phyloP scores from a whole-genome alignment of 1,139 yeast genomes.

The Saccharomyces hybrid region DNA sequence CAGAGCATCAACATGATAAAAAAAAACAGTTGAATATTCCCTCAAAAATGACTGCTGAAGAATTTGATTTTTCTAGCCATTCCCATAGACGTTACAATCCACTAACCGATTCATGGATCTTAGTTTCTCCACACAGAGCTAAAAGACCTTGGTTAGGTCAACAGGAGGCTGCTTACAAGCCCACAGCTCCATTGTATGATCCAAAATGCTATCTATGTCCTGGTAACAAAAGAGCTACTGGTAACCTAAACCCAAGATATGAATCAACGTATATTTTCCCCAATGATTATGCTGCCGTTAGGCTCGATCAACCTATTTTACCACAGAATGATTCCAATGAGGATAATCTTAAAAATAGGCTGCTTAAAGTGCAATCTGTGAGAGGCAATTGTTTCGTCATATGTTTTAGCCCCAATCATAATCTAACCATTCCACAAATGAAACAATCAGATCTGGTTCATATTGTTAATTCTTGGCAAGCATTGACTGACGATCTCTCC shows the following conservation, averaged over 20 bases:
- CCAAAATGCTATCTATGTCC: constrained; percentile 69
- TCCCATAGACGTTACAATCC: constrained; percentile 69
- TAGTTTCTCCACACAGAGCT: constrained; percentile 72
- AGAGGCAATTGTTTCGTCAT: constrained; percentile 65
- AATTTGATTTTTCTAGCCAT: constrained; percentile 47
- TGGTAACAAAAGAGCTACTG: constrained; percentile 59
- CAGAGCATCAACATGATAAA: neutral
- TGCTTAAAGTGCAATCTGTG: constrained; percentile 53
- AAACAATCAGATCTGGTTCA: constrained; percentile 35
- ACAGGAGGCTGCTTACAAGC: constrained; percentile 45
- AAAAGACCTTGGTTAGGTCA: constrained; percentile 82
- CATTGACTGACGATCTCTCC: constrained; percentile 40
- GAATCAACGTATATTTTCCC: constrained; percentile 51
- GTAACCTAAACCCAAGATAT: constrained; percentile 54
- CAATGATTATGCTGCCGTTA: constrained; percentile 69
- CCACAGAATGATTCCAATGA: constrained; percentile 16
- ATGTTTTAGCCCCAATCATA: constrained; percentile 69
- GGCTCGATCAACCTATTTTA: constrained; percentile 48
- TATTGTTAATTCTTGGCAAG: constrained; percentile 57
- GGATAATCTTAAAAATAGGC: constrained; percentile 35
- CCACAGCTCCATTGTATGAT: constrained; percentile 49
- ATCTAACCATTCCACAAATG: constrained; percentile 63
- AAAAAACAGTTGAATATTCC: constrained; percentile 6
- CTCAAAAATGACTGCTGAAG: constrained; percentile 12
- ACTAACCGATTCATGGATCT: constrained; percentile 52